phyloP scores from a whole-genome alignment of 305 asterid genomes.

The Fraxinus platypoda region DNA sequence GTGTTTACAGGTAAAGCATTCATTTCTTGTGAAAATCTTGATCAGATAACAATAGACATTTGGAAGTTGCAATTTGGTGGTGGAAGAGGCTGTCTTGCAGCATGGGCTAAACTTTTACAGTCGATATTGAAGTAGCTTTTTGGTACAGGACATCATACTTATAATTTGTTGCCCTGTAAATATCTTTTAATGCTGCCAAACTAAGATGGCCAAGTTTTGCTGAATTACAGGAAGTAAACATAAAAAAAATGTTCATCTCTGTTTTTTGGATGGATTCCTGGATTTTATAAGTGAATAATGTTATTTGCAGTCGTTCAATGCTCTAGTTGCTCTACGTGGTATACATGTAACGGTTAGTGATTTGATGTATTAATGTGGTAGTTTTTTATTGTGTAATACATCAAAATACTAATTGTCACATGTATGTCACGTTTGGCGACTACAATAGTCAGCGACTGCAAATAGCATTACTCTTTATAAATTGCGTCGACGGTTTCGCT shows the following conservation, averaged over 20 bases:
- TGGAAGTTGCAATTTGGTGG: conserved; percentile 6
- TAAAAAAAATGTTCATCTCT: background rate
- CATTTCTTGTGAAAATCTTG: background rate
- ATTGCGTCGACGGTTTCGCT: background rate
- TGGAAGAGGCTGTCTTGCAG: conserved; percentile 8
- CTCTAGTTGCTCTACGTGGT: too few species aligned
- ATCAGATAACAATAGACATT: background rate
- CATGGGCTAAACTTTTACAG: background rate
- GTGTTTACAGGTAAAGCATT: background rate
- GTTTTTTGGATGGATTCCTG: background rate
- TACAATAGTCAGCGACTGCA: too few species aligned
- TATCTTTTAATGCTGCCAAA: background rate
- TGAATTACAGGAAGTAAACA: background rate
- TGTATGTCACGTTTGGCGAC: too few species aligned
- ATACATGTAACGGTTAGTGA: too few species aligned
- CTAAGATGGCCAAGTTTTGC: background rate
- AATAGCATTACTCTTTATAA: too few species aligned
- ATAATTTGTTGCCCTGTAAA: conserved; percentile 2
- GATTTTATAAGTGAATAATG: background rate
- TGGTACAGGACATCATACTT: background rate
- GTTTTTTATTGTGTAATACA: too few species aligned
- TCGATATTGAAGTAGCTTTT: background rate
- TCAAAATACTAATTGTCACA: too few species aligned
- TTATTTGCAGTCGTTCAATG: too few species aligned
- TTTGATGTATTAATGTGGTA: too few species aligned